Base-by-base conservation (phyloP, 148 eudicot genomes). In the Camellia lanceoleosa region DNA sequence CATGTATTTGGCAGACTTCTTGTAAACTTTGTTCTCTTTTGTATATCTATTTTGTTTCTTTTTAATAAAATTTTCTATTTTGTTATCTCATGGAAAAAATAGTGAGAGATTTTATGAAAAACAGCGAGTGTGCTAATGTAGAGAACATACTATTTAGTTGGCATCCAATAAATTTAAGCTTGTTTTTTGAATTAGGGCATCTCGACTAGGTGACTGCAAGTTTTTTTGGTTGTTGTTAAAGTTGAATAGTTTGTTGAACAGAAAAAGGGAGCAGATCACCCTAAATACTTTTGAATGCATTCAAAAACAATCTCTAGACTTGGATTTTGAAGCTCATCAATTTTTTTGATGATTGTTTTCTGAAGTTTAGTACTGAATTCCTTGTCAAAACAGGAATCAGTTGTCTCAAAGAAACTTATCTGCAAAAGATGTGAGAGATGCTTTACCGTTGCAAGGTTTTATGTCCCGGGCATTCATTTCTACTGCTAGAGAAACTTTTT, bases 401-500 rank as follows among this genome's bases (percentile, higher is more conserved):
- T 51, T 82, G 62, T 87, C 62, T 38, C 73, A 47, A 62, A 77
- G 68, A 66, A 79, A 47, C 5, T 58, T 78, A 20, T 30, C 77
- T 10, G 63, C 52, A 16, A 80, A 71, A 78, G 82, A 79, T 78
- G 81, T 69, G 20, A 69, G 68, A 56, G 80, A 78, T 81, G 78
- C 71, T 68, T 80, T 66, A 41, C 72, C 83, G 49, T 73, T 60
- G 73, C 83, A 75, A 73, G 64, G 77, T 56, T 30, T 78, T 5
- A 79, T 78, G 76, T 79, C 84, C 64, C 69, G 81, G 70, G 90
- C 92, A 66, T 82, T 84, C 74, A 78, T 87, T 68, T 89, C 93
- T 68, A 87, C 98, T 62, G 79, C 78, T 78, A 78, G 82, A 73
- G 89, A 87, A 52, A 83, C 82, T 62, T 65, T 64, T 74, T 68